These are phyloP conservation scores for Bipolaris victoriae DNA, from an alignment of 2,329 filamentous ascomycete species.

Conservation along the genomic window DNA sequence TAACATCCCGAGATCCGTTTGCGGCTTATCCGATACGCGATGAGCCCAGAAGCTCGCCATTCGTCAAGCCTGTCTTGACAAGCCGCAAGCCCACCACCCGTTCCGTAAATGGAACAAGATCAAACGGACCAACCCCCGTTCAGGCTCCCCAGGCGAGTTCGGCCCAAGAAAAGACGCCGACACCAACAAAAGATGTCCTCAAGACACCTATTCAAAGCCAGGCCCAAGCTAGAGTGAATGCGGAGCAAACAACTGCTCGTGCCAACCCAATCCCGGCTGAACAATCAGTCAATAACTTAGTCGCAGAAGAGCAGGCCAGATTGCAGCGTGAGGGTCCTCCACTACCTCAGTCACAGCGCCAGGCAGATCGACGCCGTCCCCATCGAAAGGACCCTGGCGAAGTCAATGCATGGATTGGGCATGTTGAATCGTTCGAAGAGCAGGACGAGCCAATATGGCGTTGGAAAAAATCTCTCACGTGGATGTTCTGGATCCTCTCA, in stretches of 20 bases:
- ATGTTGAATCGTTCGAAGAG: conserved; percentile 17
- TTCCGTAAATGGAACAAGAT: conserved; percentile 5
- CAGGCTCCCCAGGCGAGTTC: conserved; percentile 2
- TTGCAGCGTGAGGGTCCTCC: conserved; percentile 22
- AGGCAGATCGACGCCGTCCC: conserved; percentile 6
- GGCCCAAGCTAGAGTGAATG: neutral
- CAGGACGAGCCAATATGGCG: conserved; percentile 26
- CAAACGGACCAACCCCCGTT: conserved; percentile 3
- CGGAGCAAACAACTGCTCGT: neutral
- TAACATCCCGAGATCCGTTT: conserved; percentile 15
- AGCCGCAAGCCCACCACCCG: conserved; percentile 3
- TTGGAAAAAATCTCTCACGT: conserved; percentile 17
- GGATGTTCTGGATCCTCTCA: conserved; percentile 19
- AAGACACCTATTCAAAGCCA: conserved; percentile 1
- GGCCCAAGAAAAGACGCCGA: conserved; percentile 3
- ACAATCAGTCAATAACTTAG: conserved; percentile 20
- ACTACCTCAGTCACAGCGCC: conserved; percentile 11
- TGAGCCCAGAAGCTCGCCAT: conserved; percentile 7
- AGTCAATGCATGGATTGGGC: conserved; percentile 29
- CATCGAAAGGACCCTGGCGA: conserved; percentile 16
- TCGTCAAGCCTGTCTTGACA: conserved; percentile 6
- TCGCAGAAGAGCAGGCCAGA: conserved; percentile 28
- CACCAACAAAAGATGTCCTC: conserved; percentile 3
- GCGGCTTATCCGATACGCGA: conserved; percentile 4
- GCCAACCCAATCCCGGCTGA: conserved; percentile 9